Percentiles rank a stretch among this genome's conserved stretches.
These are phyloP conservation scores for Fusarium piperis DNA, from an alignment of 2,329 filamentous ascomycete species.

Conservation along the genomic window DNA sequence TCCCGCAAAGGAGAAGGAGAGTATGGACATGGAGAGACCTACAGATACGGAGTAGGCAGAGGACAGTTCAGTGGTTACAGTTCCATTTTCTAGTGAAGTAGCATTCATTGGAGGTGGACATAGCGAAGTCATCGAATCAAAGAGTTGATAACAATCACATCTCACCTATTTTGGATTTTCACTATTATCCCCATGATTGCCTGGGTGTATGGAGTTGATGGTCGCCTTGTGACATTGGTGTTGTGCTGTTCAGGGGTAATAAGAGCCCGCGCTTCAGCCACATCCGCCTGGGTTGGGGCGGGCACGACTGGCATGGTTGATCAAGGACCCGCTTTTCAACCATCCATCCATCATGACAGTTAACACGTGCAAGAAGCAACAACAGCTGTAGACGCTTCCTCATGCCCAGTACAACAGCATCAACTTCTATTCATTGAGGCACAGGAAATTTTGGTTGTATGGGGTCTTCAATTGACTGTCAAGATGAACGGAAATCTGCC, in stretches of 20 bases:
- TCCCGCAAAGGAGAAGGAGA: constrained; percentile 58
- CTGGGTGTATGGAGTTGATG: background rate
- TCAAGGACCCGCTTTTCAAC: constrained; percentile 35
- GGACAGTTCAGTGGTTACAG: constrained; percentile 2
- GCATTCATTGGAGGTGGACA: constrained; percentile 19
- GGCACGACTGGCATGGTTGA: constrained; percentile 6
- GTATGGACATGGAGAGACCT: constrained; percentile 59
- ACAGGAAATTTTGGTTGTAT: background rate
- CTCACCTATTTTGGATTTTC: constrained; percentile 4
- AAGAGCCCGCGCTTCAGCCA: constrained; percentile 25
- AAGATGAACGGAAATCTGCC: constrained; percentile 54
- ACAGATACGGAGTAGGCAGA: constrained; percentile 44
- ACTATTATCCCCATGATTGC: background rate
- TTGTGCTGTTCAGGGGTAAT: constrained; percentile 9
- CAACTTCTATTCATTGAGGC: constrained; percentile 11
- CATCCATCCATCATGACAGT: constrained; percentile 37
- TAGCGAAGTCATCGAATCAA: constrained; percentile 20
- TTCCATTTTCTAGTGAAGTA: constrained; percentile 7
- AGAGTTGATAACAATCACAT: constrained; percentile 11
- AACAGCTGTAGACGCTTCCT: constrained; percentile 8
- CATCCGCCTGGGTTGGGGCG: background rate
- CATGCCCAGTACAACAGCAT: constrained; percentile 13
- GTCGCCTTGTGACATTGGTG: background rate
- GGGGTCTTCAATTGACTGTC: background rate
- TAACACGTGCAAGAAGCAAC: constrained; percentile 40